Evolutionary conservation across 176 grass and related monocot genomes (phyloP), one percentile per base, ranked within the genome.

Genomic region (Secale cereale): DNA sequence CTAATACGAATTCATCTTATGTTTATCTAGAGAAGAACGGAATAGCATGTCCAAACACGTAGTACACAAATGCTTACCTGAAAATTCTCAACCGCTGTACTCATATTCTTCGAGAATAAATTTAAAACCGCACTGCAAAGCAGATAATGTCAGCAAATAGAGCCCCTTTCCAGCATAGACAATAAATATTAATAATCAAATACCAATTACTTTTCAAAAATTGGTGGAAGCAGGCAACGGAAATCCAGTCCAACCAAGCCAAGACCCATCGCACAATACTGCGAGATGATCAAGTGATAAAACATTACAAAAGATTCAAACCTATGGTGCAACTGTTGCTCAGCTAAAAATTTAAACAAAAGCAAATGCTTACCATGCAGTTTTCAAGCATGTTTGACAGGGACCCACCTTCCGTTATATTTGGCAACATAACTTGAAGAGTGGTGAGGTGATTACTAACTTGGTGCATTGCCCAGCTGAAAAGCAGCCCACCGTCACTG

Each of bases 211-310:
- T 85, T 91, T 82, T 99, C 97, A 89, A 99, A 99, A 77, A 97
- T 91, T 74, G 94, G 94, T 74, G 97, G 92, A 91, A 99, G 92
- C 33, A 99, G 77, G 50, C 93, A 92, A 80, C 94, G 85, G 65
- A 99, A 99, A 91, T 99, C 97, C 85, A 99, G 79, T 78, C 97
- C 97, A 37, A 99, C 97, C 85, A 99, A 91, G 79, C 90, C 94
- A 82, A 96, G 94, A 82, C 97, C 97, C 88, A 96, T 94, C 81
- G 96, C 96, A 91, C 97, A 99, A 91, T 94, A 99, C 94, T 99
- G 90, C 12, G 80, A 83, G n/a, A 92, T 77, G 68, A 80, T 77
- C 19, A 87, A 70, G 54, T 72, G 36, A 74, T 62, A 59, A 28
- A 82, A 65, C 66, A 86, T 67, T 41, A 48, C 50, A 9, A 35